Evolutionary conservation across 148 eudicot species (phyloP).

Genomic region (Chenopodium quinoa): DNA sequence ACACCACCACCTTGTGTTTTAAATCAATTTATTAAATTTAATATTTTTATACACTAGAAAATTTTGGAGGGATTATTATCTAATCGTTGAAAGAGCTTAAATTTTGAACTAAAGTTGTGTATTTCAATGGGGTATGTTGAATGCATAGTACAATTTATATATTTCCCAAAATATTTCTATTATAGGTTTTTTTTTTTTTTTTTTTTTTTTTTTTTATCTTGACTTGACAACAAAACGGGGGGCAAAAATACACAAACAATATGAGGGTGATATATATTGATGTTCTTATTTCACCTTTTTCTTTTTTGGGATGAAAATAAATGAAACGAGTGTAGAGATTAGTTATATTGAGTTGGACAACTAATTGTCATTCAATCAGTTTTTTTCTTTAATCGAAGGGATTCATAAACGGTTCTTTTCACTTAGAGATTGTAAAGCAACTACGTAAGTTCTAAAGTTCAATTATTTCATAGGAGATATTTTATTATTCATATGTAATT

Average conservation of each 20-base stretch:
- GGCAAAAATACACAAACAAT: background rate
- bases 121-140: background rate
- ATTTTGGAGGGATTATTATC: background rate
- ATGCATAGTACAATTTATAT: background rate
- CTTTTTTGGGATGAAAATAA: no score
- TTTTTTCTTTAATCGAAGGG: no score
- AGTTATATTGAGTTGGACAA: no score
- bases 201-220: background rate
- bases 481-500: no score
- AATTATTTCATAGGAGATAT: no score
- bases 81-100: conserved; percentile 13
- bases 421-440: no score
- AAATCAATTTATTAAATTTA: no score
- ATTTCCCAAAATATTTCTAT: background rate
- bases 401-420: no score
- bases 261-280: background rate
- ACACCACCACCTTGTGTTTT: background rate
- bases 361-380: no score
- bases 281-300: no score
- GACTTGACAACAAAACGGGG: background rate
- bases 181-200: background rate
- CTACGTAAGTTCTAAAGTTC: no score
- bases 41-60: background rate
- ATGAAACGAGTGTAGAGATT: no score
- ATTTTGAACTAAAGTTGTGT: conserved; percentile 1